Evolutionary conservation across 1,139 yeast genomes (phyloP), one percentile per base, ranked within the genome.

Genomic region (Yamadazyma songkhlaensis): DNA sequence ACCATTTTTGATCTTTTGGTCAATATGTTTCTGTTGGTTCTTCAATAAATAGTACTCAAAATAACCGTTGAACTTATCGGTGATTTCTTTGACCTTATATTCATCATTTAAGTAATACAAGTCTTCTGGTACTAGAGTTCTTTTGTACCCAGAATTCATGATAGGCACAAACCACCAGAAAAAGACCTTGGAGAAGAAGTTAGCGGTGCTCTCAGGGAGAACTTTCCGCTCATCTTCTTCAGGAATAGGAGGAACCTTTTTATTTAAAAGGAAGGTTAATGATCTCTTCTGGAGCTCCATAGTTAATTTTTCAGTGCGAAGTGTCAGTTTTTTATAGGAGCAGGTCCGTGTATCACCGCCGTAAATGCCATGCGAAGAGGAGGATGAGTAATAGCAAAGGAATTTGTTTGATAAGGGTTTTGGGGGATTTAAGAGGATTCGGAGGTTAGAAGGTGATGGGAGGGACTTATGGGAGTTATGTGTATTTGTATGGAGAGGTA

Each of bases 71-170:
- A 60, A 66, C n/a, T 37, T 38, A 2, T 50, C 59, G 20, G 74
- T 60, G 41, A 77, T 55, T 28, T 45, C 17, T 22, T 79, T 79
- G 10, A 83, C 79, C 35, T 72, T 65, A 45, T 78, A 59, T 14
- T 77, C 73, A 9, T 67, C 72, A 10, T 76, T 71, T 38, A 84
- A 64, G 31, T 61, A 60, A 57, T 66, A 84, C 39, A 85, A 56
- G 57, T 85, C 95, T 37, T 75, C 72, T 6, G 80, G 77, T 36
- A 77, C 78, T 25, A 85, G 58, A 0, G 87, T 80, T 49, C 95
- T 69, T 40, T 71, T 70, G 53, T 84, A 85, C 1, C 95, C 95
- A 3, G 74, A 75, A 27, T 61, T 67, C 50, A 84, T 50, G 3
- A 82, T 43, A 0, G 87, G 85, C 12, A 60, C 44, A 29, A 81